Evolutionary conservation across 768 basidiomycete genomes (phyloP).

Genomic region (Daedalea quercina): DNA sequence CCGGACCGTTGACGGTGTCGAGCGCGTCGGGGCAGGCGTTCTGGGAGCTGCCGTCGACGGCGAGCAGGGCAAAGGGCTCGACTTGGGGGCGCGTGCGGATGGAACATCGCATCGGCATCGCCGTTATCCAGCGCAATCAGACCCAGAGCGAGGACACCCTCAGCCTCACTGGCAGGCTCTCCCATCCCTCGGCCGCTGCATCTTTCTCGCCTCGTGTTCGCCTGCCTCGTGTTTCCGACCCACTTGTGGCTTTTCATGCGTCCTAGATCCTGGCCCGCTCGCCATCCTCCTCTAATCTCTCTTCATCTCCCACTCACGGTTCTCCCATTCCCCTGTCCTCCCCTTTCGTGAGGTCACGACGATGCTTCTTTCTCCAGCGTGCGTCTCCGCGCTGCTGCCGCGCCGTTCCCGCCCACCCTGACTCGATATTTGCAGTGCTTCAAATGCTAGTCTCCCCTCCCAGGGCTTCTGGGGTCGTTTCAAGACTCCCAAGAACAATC

Average conservation of each 20-base stretch:
- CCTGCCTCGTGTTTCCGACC: constrained; percentile 15
- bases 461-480: constrained; percentile 56
- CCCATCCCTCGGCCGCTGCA: constrained; percentile 4
- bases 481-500: constrained; percentile 56
- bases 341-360: constrained; percentile 2
- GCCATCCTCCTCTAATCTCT: constrained; percentile 8
- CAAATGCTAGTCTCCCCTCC: constrained; percentile 52
- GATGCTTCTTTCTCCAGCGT: constrained; percentile 86
- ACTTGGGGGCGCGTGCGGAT: constrained; percentile 5
- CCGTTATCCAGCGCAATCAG: constrained; percentile 4
- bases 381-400: constrained; percentile 25
- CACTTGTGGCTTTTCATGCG: constrained; percentile 8
- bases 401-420: constrained; percentile 17
- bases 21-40: not conserved
- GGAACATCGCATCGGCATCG: constrained; percentile 14
- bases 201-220: constrained; percentile 23
- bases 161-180: no score
- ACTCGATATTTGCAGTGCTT: constrained; percentile 40
- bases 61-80: constrained; percentile 6
- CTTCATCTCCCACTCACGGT: constrained; percentile 4
- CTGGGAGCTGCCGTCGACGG: constrained; percentile 2
- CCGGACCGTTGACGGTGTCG: not conserved
- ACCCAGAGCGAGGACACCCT: no score
- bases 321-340: not conserved
- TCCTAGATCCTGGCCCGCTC: constrained; percentile 4